Percentiles rank a stretch among this genome's conserved stretches.
These are phyloP conservation scores for Candida methanosorbosa DNA, from an alignment of 805 yeast species.

Conservation along the genomic window DNA sequence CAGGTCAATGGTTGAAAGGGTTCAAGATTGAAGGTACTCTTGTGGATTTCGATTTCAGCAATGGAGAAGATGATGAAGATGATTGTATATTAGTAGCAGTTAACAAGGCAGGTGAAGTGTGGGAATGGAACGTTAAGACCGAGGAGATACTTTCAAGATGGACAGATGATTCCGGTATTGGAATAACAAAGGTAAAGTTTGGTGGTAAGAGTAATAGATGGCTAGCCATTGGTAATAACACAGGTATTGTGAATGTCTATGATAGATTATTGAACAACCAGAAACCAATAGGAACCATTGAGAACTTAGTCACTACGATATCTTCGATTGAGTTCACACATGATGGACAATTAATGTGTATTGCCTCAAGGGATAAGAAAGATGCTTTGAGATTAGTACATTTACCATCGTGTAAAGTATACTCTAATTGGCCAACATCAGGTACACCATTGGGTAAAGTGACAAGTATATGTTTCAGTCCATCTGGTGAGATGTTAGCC, in stretches of 20 bases:
- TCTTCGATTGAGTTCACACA: conserved; percentile 65
- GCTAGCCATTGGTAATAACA: conserved; percentile 82
- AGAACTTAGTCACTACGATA: conserved; percentile 75
- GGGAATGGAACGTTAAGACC: conserved; percentile 64
- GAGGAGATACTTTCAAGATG: conserved; percentile 55
- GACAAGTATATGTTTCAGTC: conserved; percentile 70
- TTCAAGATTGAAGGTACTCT: conserved; percentile 85
- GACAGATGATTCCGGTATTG: conserved; percentile 82
- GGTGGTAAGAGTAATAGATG: conserved; percentile 69
- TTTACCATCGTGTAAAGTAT: conserved; percentile 78
- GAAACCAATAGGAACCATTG: conserved; percentile 58
- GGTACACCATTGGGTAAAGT: conserved; percentile 96
- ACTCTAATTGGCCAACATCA: conserved; percentile 94
- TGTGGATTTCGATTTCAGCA: conserved; percentile 68
- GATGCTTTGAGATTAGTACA: conserved; percentile 86
- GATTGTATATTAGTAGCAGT: conserved; percentile 42
- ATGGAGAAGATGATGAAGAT: conserved; percentile 27
- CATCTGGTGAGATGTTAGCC: conserved; percentile 73
- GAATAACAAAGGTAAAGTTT: conserved; percentile 66
- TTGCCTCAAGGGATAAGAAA: conserved; percentile 76
- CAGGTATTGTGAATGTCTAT: conserved; percentile 85
- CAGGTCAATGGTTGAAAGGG: conserved; percentile 83
- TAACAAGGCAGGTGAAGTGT: conserved; percentile 78
- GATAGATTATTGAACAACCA: conserved; percentile 37
- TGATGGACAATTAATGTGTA: conserved; percentile 84